Percentiles rank a stretch among this genome's conserved stretches.
Evolutionary conservation across 345 rosid genomes (phyloP).

Genomic region (Syzygium jambos): DNA sequence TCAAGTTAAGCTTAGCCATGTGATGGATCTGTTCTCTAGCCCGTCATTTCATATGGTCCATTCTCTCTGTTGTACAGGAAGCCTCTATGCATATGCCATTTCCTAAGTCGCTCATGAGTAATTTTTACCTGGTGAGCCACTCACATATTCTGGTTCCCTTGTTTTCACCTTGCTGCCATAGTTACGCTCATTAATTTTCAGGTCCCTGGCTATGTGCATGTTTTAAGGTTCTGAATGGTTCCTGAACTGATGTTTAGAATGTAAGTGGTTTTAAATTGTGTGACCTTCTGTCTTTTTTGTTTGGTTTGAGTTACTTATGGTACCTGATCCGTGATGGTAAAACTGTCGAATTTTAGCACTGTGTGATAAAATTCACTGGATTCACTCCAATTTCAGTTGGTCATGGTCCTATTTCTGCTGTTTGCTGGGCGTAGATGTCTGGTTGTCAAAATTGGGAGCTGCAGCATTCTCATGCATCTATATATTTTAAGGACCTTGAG

Average conservation of each 20-base stretch:
- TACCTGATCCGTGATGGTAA: background rate
- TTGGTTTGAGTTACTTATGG: background rate
- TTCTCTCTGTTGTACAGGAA: constrained; percentile 34
- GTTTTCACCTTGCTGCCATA: background rate
- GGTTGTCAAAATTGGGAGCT: constrained; percentile 1
- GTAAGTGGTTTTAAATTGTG: background rate
- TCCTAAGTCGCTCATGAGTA: constrained; percentile 18
- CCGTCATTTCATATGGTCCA: background rate
- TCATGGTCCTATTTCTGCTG: background rate
- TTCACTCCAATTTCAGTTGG: constrained; percentile 3
- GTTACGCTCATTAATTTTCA: background rate
- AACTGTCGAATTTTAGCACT: background rate
- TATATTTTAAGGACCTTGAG: background rate
- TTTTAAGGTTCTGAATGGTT: background rate
- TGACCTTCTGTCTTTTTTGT: background rate
- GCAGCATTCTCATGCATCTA: background rate
- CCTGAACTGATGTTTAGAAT: background rate
- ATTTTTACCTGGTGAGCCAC: background rate
- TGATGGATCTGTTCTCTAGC: background rate
- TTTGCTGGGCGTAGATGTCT: background rate
- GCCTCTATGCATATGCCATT: constrained; percentile 45
- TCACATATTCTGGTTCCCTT: background rate
- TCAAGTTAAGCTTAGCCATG: background rate
- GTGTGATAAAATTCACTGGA: background rate
- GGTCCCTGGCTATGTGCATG: background rate